Percentiles rank a stretch among this genome's conserved stretches.
These are phyloP conservation scores for Amaranthus hypochondriacus DNA, from an alignment of 148 eudicot species.

Conservation along the genomic window DNA sequence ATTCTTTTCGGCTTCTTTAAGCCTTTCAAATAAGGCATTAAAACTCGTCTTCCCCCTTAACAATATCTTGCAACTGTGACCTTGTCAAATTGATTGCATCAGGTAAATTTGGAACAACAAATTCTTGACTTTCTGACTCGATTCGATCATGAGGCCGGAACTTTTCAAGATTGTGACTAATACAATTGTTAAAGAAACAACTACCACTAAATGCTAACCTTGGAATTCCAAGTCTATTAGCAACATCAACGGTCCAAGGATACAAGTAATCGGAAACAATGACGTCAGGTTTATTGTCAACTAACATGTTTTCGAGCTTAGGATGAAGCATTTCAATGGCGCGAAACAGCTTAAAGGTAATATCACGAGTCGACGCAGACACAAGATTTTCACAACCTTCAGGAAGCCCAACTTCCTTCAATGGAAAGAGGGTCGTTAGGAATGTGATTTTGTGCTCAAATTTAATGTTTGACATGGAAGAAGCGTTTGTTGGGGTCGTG, in stretches of 20 bases:
- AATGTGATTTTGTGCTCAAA: slow-evolving; percentile 22
- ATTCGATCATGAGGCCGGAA: slow-evolving; percentile 27
- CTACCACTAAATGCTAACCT: slow-evolving; percentile 51
- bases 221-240: slow-evolving; percentile 29
- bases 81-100: slow-evolving; percentile 30
- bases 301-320: slow-evolving; percentile 29
- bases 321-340: slow-evolving; percentile 48
- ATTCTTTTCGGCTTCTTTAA: slow-evolving; percentile 37
- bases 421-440: slow-evolving; percentile 30
- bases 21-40: slow-evolving; percentile 36
- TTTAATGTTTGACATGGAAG: slow-evolving; percentile 12
- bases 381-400: slow-evolving; percentile 46
- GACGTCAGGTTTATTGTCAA: slow-evolving; percentile 26
- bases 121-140: slow-evolving; percentile 31
- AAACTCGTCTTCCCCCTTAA: slow-evolving; percentile 34
- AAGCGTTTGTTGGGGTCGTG: slow-evolving; percentile 40
- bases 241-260: slow-evolving; percentile 48
- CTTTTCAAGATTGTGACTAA: slow-evolving; percentile 28
- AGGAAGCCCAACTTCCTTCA: slow-evolving; percentile 39
- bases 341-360: slow-evolving; percentile 30
- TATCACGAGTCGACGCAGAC: slow-evolving; percentile 38
- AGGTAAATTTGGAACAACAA: slow-evolving; percentile 36
- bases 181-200: slow-evolving; percentile 39
- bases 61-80: slow-evolving; percentile 49
- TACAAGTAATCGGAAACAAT: slow-evolving; percentile 46